These are phyloP conservation scores for Tilletia setariae DNA, from an alignment of 1,284 basidiomycete genomes.

Conservation along the genomic window DNA sequence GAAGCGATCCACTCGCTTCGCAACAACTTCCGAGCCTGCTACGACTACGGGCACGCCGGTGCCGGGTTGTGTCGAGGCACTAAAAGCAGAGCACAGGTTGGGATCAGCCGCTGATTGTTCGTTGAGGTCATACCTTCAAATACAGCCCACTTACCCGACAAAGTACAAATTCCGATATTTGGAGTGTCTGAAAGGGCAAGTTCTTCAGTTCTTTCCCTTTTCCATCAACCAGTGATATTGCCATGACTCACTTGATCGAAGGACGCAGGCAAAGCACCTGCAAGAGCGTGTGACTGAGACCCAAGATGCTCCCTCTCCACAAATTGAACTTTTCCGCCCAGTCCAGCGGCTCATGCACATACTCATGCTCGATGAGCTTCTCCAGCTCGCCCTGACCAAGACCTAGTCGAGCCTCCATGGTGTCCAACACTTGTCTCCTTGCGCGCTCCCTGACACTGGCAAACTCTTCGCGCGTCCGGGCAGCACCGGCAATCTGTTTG, in stretches of 20 bases:
- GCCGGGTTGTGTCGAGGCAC: conserved; percentile 55
- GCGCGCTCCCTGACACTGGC: conserved; percentile 27
- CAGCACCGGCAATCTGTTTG: conserved; percentile 29
- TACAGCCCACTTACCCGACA: conserved; percentile 36
- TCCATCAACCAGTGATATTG: not conserved
- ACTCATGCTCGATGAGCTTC: conserved; percentile 37
- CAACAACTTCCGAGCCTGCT: conserved; percentile 41
- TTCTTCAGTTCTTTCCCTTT: not conserved
- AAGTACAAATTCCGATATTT: conserved; percentile 52
- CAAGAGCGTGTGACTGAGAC: conserved; percentile 54
- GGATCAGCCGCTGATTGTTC: not conserved
- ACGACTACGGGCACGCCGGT: conserved; percentile 52
- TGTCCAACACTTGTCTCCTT: conserved; percentile 40
- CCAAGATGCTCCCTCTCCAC: conserved; percentile 56
- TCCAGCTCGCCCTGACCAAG: conserved; percentile 35
- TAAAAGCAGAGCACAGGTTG: not conserved
- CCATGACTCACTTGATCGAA: conserved; percentile 40
- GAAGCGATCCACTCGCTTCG: conserved; percentile 31
- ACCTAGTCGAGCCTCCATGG: conserved; percentile 34
- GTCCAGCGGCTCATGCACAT: conserved; percentile 53
- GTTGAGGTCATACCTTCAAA: not conserved
- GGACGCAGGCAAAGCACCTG: conserved; percentile 53
- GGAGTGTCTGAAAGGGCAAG: conserved; percentile 23
- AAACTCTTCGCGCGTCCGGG: conserved; percentile 35
- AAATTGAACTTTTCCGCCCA: conserved; percentile 56